Percentiles rank a stretch among this genome's conserved stretches.
These are phyloP conservation scores for Tuctoria greenei DNA, from an alignment of 176 grass and related monocot genomes.

Conservation along the genomic window DNA sequence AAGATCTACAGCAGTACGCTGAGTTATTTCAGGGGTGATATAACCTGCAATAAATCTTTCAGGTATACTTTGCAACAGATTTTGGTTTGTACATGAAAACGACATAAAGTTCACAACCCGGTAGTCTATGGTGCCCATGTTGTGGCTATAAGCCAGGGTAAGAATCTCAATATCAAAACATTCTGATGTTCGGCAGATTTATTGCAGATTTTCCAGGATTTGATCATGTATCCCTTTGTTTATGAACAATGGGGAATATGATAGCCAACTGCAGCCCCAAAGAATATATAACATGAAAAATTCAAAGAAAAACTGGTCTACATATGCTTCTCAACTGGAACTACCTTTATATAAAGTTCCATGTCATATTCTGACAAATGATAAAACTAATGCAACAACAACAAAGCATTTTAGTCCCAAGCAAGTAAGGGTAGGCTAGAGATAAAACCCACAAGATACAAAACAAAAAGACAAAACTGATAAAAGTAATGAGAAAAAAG, in stretches of 20 bases:
- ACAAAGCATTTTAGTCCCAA: no score
- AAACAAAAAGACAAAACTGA: no score
- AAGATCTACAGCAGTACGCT: no score
- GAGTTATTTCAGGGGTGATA: conserved; percentile 8
- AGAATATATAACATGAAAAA: neutral
- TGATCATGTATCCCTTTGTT: no score
- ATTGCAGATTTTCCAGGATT: neutral
- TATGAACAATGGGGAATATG: no score
- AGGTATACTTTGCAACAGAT: neutral
- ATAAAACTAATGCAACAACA: no score
- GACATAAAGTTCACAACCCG: neutral
- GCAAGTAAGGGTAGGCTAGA: no score
- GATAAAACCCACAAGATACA: no score
- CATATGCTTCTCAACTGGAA: neutral
- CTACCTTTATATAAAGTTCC: no score
- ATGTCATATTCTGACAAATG: no score
- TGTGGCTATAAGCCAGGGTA: no score
- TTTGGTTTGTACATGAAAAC: neutral
- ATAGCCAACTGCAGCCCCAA: no score
- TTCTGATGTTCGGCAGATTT: neutral
- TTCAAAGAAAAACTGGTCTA: neutral
- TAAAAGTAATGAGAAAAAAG: neutral
- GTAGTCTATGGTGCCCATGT: neutral
- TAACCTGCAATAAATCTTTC: neutral
- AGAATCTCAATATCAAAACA: neutral